Evolutionary conservation across 2,329 filamentous ascomycete genomes (phyloP).

Genomic region (Penicillium sp.): DNA sequence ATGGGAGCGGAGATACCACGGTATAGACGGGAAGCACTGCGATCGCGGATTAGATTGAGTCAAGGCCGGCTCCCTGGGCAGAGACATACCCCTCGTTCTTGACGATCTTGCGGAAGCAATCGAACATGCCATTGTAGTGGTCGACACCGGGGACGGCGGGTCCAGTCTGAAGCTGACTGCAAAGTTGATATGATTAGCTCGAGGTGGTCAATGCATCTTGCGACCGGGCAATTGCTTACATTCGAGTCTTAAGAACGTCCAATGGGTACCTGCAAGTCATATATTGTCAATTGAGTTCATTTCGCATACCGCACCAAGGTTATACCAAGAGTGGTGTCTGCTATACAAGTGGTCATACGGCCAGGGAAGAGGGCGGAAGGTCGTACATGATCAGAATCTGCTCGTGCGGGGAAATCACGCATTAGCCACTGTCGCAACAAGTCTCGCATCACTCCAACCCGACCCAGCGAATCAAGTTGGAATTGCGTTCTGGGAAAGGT

Average conservation of each 20-base stretch:
- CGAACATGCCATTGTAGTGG: slow-evolving; percentile 92
- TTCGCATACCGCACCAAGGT: neutral
- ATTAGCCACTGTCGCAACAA: slow-evolving; percentile 17
- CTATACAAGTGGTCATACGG: neutral
- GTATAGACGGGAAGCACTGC: slow-evolving; percentile 83
- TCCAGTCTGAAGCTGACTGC: slow-evolving; percentile 82
- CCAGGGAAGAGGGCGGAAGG: neutral
- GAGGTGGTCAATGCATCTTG: slow-evolving; percentile 9
- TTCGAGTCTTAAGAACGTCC: slow-evolving; percentile 97
- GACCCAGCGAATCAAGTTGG: neutral
- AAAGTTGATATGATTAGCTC: slow-evolving; percentile 4
- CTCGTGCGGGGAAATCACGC: slow-evolving; percentile 19
- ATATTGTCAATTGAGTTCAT: slow-evolving; percentile 11
- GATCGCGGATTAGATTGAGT: neutral
- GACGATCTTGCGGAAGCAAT: slow-evolving; percentile 98
- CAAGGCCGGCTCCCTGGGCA: neutral
- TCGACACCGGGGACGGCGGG: slow-evolving; percentile 69
- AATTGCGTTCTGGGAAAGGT: neutral
- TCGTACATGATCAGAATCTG: slow-evolving; percentile 34
- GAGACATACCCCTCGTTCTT: slow-evolving; percentile 80
- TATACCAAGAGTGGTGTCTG: neutral
- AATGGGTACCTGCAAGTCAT: slow-evolving; percentile 78
- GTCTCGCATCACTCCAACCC: neutral
- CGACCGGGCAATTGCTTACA: slow-evolving; percentile 58
- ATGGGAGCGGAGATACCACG: slow-evolving; percentile 95